Evolutionary conservation across 495 filamentous ascomycete species (phyloP), one percentile per base, ranked within the genome.

Genomic region (Hyphodiscus hymeniophilus): DNA sequence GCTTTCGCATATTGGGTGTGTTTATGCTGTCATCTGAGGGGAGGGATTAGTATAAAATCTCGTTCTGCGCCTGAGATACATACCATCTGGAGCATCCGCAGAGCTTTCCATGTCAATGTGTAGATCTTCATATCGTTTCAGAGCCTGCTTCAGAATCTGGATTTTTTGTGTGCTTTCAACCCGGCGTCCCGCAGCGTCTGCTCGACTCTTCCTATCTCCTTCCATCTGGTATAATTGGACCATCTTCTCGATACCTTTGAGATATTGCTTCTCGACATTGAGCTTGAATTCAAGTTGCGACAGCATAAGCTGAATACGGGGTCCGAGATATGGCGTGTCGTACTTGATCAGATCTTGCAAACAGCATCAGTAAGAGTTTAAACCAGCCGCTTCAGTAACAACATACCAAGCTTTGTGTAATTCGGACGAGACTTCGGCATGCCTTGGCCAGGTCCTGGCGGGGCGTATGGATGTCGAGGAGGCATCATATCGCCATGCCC

Each of bases 161-260:
- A 99, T 95, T 67, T 99, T 99, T 65, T 97, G 91, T 54, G 85
- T 92, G 66, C 90, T 95, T 68, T 99, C 92, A 48, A 95, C 81
- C 31, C 87, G 77, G 60, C 83, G 79, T 26, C 80, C 85, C 59
- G 94, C 87, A 20, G 92, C 94, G 68, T 99, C 92, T 42, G 84
- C 78, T 56, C 81, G 86, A 67, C 89, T 95, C 70, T 94, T 96
- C 49, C 88, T 81, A 59, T 99, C 92, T n/a, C 92, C 91, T 65
- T 97, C 92, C 69, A 97, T 89, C 64, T 92, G 83, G 61, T 99
- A 99, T 35, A 97, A 74, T 63, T 89, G 87, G 34, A 94, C 86
- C 94, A 99, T 99, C 73, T 99, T 99, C 66, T 99, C 94, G 55
- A 99, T 91, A 50, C 92, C 92, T 52, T 94, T 94, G 57, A 97